Percentiles rank a stretch among this genome's conserved stretches.
These are phyloP conservation scores for Flaveria brownii DNA, from an alignment of 129 eudicot species.

Conservation along the genomic window DNA sequence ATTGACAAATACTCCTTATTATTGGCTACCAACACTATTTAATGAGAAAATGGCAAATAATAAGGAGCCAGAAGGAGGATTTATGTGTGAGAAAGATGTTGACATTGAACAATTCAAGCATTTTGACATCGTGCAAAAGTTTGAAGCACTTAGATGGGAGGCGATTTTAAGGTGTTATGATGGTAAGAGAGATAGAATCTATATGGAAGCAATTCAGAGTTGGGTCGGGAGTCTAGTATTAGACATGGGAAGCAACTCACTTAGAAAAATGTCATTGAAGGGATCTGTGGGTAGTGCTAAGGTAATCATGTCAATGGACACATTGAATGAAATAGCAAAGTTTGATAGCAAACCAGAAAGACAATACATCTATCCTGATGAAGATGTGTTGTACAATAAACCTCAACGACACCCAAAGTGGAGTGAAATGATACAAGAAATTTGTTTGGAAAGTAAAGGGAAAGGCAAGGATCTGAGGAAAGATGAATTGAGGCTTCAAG, in stretches of 20 bases:
- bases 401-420: not conserved
- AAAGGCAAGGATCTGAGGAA: not conserved
- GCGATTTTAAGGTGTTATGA: too few relatives aligned
- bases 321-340: not conserved
- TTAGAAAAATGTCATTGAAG: not conserved
- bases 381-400: not conserved
- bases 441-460: not conserved
- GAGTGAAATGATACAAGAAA: not conserved
- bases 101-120: too few relatives aligned
- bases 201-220: too few relatives aligned
- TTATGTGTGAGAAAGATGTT: too few relatives aligned
- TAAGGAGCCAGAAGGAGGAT: too few relatives aligned
- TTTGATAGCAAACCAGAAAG: not conserved
- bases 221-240: not conserved
- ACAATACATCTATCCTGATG: not conserved
- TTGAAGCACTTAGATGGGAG: too few relatives aligned
- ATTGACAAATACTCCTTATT: too few relatives aligned
- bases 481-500: not conserved
- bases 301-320: not conserved
- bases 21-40: too few relatives aligned
- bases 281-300: not conserved
- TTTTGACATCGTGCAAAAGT: too few relatives aligned
- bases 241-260: not conserved
- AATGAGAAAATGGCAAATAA: too few relatives aligned
- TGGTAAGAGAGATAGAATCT: too few relatives aligned